Evolutionary conservation across 306 rosid genomes (phyloP).

Genomic region (Luffa acutangula): DNA sequence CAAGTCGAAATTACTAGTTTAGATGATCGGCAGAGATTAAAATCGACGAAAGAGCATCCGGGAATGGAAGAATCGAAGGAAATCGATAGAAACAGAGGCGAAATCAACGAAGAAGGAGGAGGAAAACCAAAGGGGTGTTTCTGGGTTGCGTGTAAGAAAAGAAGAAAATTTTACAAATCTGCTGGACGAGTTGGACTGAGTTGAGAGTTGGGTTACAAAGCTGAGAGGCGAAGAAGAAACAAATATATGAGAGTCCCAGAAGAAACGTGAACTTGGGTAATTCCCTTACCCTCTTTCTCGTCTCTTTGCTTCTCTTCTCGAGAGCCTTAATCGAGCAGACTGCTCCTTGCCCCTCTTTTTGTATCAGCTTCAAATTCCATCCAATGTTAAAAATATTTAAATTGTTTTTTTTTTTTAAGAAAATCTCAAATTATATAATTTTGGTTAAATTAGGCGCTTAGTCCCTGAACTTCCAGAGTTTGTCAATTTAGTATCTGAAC

Average conservation of each 20-base stretch:
- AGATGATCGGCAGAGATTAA: not conserved
- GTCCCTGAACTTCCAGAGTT: no score
- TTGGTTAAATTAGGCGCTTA: no score
- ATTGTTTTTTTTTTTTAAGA: no score
- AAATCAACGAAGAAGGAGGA: not conserved
- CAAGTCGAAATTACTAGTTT: not conserved
- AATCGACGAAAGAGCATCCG: not conserved
- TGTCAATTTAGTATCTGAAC: no score
- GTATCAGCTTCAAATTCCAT: not conserved
- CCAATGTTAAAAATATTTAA: not conserved
- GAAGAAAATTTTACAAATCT: not conserved
- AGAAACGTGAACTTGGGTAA: constrained; percentile 5
- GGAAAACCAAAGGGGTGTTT: not conserved
- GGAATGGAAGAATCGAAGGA: not conserved
- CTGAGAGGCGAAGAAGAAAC: not conserved
- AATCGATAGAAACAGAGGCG: not conserved
- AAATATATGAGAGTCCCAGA: not conserved
- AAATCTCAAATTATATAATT: no score
- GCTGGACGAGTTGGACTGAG: not conserved
- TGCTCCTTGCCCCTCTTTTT: not conserved
- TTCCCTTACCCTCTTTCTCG: not conserved
- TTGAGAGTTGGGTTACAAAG: not conserved
- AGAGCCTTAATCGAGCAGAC: not conserved
- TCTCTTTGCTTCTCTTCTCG: not conserved
- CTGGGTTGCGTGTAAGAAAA: constrained; percentile 3